A percentile compares a stretch with the other conserved stretches of the same genome.
phyloP scores from a whole-genome alignment of 2,329 filamentous ascomycete genomes.

The Trichophyton benhamiae region DNA sequence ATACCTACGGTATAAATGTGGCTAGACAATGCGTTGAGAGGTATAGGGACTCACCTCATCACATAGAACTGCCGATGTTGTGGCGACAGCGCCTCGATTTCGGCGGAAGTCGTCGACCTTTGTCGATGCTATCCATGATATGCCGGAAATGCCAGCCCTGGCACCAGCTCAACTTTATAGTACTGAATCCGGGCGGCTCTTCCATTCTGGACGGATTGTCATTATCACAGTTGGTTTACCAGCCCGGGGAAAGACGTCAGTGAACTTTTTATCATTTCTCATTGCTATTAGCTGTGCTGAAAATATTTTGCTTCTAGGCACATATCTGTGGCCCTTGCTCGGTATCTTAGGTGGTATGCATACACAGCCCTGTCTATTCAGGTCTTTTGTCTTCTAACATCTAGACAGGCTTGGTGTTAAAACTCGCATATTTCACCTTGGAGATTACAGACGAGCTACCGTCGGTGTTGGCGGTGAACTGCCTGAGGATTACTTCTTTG shows the following conservation, averaged over 20 bases:
- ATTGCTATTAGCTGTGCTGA: neutral
- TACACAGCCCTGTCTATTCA: neutral
- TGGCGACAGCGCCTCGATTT: conserved; percentile 79
- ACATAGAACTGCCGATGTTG: conserved; percentile 72
- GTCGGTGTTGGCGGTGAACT: conserved; percentile 72
- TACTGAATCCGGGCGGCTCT: conserved; percentile 91
- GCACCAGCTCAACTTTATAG: conserved; percentile 95
- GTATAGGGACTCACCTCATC: neutral
- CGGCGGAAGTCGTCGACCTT: conserved; percentile 89
- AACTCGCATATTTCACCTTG: conserved; percentile 92
- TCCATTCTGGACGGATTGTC: conserved; percentile 92
- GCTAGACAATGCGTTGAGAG: neutral
- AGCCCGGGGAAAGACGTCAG: conserved; percentile 85
- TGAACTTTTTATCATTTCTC: conserved; percentile 12
- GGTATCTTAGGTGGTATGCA: conserved; percentile 75
- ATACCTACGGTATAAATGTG: neutral
- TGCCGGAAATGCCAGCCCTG: conserved; percentile 69
- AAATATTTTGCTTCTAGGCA: conserved; percentile 44
- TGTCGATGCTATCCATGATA: conserved; percentile 92
- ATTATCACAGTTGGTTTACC: conserved; percentile 95
- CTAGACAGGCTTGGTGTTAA: conserved; percentile 74
- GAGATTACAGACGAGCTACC: conserved; percentile 88
- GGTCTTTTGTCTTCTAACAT: conserved; percentile 12
- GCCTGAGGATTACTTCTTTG: conserved; percentile 94
- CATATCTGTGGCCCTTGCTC: conserved; percentile 86